Evolutionary conservation across 1,139 yeast genomes (phyloP), one percentile per base, ranked within the genome.

Genomic region (Candida albicans): DNA sequence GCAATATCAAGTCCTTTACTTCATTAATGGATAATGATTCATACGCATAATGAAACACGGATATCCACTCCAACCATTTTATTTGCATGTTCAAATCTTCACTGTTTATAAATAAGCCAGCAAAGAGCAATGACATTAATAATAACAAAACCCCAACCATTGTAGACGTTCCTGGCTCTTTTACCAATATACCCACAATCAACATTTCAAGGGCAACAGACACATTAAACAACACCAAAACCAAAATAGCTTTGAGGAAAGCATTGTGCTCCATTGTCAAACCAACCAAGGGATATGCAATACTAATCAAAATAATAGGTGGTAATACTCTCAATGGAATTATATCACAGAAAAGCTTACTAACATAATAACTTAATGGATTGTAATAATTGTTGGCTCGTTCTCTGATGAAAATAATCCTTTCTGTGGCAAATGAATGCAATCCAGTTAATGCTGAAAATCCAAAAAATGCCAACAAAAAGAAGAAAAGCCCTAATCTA

Each of bases 31-130:
- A 77, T 52, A 93, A 71, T 0, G 97, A 88, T 61, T 93, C 99
- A 60, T 91, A 93, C 0, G 96, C 97, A 59, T 90, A 93, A 63
- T 93, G 98, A 77, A 91, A 93, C 42, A 93, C 81, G 0, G 97
- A 89, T 31, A 90, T 62, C 71, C 87, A 87, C 65, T 90, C 91
- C 51, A 91, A 69, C 83, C 93, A 87, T 49, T 79, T 79, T 43
- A 90, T 80, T 46, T 83, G 86, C 4, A 75, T 65, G 10, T 88
- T 88, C 58, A 86, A 79, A 35, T 86, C 82, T 45, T 83, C 85
- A 53, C 86, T 85, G 61, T 93, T 93, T 58, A 93, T 81, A 61
- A 93, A 91, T 46, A 93, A 71, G 0, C 99, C 99, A 2, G 98
- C 96, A 71, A 93, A 93, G 44, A 93, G 69, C 45, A 93, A 70